These are phyloP conservation scores for Crithidia mellificae DNA, from an alignment of 208 protist species.

Conservation along the genomic window DNA sequence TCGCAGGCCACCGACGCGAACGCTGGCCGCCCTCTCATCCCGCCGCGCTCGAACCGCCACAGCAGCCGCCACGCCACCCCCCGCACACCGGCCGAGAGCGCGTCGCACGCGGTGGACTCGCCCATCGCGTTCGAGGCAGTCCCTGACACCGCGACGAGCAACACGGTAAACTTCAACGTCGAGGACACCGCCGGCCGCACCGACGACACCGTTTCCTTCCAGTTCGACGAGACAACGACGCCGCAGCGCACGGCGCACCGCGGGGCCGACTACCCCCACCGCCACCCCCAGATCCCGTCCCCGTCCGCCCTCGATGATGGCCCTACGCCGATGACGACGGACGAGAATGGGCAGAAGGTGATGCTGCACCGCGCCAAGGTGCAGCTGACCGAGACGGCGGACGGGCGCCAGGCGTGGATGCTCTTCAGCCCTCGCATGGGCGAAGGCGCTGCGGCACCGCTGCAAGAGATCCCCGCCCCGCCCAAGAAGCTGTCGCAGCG, in stretches of 20 bases:
- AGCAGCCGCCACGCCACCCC: constrained; percentile 21
- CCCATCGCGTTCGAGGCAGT: constrained; percentile 17
- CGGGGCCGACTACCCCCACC: constrained; percentile 10
- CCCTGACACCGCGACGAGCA: constrained; percentile 6
- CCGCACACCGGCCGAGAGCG: not conserved
- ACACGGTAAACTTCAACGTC: constrained; percentile 28
- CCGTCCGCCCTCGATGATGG: constrained; percentile 42
- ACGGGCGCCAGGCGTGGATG: constrained; percentile 65
- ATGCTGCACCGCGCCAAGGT: constrained; percentile 42
- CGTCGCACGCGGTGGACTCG: constrained; percentile 1
- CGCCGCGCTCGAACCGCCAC: constrained; percentile 8
- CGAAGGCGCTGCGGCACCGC: constrained; percentile 16
- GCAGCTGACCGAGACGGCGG: constrained; percentile 37
- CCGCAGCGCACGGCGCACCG: constrained; percentile 14
- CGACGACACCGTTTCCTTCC: constrained; percentile 40
- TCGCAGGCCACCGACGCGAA: constrained; percentile 11
- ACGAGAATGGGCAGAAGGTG: constrained; percentile 41
- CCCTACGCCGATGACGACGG: constrained; percentile 40
- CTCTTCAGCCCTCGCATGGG: constrained; percentile 42
- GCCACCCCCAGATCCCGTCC: constrained; percentile 49
- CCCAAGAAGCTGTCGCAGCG: constrained; percentile 63
- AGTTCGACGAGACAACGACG: constrained; percentile 19
- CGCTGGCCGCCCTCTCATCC: not conserved
- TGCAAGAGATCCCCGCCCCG: constrained; percentile 51
- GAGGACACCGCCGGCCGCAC: constrained; percentile 24